phyloP scores from a whole-genome alignment of 768 basidiomycete species.

The Trametes gibbosa region DNA sequence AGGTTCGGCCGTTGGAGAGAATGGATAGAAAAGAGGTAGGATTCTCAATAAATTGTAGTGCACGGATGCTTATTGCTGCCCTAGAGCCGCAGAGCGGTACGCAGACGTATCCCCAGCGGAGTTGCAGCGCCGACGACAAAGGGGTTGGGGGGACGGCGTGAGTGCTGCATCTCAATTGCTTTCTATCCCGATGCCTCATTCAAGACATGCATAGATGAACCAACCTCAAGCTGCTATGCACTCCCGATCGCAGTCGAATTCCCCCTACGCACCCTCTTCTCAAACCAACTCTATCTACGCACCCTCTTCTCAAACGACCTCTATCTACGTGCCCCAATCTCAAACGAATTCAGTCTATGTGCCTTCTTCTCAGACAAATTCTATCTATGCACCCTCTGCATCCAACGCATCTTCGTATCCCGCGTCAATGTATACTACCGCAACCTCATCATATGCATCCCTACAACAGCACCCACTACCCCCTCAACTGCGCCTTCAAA shows the following conservation, averaged over 20 bases:
- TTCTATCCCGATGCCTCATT: neutral
- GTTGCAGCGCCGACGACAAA: constrained; percentile 49
- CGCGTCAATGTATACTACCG: constrained; percentile 18
- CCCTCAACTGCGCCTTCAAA: constrained; percentile 25
- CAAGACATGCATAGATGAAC: neutral
- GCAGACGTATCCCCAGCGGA: constrained; percentile 61
- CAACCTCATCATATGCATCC: constrained; percentile 16
- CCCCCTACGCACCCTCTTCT: neutral
- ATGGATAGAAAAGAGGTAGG: constrained; percentile 85
- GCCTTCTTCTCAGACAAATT: neutral
- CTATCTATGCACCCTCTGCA: neutral
- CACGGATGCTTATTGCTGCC: neutral
- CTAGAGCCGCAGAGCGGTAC: constrained; percentile 83
- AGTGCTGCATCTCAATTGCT: constrained; percentile 3
- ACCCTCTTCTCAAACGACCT: constrained; percentile 3
- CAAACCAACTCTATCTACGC: constrained; percentile 1
- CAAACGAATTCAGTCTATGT: constrained; percentile 4
- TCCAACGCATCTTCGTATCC: constrained; percentile 9
- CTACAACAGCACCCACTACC: constrained; percentile 1
- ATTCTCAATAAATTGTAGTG: neutral
- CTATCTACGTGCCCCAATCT: neutral
- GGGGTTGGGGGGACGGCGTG: constrained; percentile 68
- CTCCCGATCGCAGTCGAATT: neutral
- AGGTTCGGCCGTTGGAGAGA: constrained; percentile 86
- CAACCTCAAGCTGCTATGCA: neutral